Base-by-base conservation (phyloP, 2,329 filamentous ascomycete genomes). In the Incumbomyces lentus region DNA sequence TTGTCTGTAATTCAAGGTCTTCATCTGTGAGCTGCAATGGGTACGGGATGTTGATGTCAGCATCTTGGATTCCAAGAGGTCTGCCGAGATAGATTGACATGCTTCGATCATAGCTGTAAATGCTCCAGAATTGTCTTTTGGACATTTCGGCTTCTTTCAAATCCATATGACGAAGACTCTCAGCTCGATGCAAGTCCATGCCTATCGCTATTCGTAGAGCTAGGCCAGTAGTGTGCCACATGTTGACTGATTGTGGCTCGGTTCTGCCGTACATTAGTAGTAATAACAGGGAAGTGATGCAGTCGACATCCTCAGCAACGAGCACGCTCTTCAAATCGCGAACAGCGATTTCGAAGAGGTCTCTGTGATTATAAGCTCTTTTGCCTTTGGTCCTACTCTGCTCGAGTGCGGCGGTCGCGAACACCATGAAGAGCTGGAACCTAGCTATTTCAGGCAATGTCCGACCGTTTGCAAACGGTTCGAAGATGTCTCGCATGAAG, bases 101-200 rank as follows among this genome's bases (percentile, higher is more conserved):
- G 16, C 50, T 57, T 19, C 58, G 49, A 3, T 58, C 50, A 45
- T 57, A 58, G n/a, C 49, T 47, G 31, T 60, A 60, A 6, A 60
- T 49, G 33, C 57, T 57, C 60, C 60, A 63, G 47, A 59, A 62
- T 1, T 62, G 42, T 2, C 60, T 53, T 16, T 60, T 59, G 30
- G 41, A 36, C 51, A 61, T 58, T 35, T 63, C 58, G 22, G 40
- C 41, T 7, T 50, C 29, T n/a, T 55, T 30, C 12, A 48, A 13
- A 7, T 47, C 42, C 22, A 48, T 44, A 14, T 47, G 40, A 3
- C 29, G 38, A 2, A 57, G 33, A 19, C 52, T 46, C 18, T 59
- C 55, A 1, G 33, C 38, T 14, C 54, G 52, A 22, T 59, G 55
- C 1, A 59, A 31, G 13, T 59, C 52, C 16, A 59, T 52, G 1